phyloP scores from a whole-genome alignment of 2,329 filamentous ascomycete species.

The Cordyceps farinosa region DNA sequence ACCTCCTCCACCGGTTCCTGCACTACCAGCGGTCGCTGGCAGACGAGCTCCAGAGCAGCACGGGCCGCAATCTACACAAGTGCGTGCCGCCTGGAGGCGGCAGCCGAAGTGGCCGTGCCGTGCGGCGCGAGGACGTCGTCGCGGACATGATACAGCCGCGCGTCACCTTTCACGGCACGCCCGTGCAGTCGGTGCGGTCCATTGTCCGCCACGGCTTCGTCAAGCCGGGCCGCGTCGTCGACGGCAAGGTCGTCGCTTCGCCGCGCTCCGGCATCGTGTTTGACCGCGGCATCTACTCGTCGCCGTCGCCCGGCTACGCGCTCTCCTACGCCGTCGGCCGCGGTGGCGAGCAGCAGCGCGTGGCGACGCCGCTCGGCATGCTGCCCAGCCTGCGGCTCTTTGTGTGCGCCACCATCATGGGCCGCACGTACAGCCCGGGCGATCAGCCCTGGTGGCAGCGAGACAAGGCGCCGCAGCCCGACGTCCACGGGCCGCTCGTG shows the following conservation, averaged over 20 bases:
- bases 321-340: slow-evolving; percentile 32
- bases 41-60: slow-evolving; percentile 22
- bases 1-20: slow-evolving; percentile 31
- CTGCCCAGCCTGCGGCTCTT: slow-evolving; percentile 40
- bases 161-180: slow-evolving; percentile 41
- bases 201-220: slow-evolving; percentile 45
- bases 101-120: neutral
- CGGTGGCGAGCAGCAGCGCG: slow-evolving; percentile 18
- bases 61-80: slow-evolving; percentile 13
- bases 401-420: slow-evolving; percentile 46
- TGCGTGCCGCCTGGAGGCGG: neutral
- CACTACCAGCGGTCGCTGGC: slow-evolving; percentile 27
- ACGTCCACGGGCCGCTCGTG: slow-evolving; percentile 24
- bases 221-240: slow-evolving; percentile 29
- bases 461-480: neutral
- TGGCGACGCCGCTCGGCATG: slow-evolving; percentile 28
- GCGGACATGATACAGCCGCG: slow-evolving; percentile 34
- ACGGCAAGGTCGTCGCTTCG: slow-evolving; percentile 18
- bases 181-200: slow-evolving; percentile 33
- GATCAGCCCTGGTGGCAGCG: neutral
- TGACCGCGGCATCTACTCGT: slow-evolving; percentile 42
- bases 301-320: slow-evolving; percentile 37
- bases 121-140: slow-evolving; percentile 29
- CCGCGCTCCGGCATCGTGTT: slow-evolving; percentile 35
- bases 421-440: slow-evolving; percentile 25